phyloP scores from a whole-genome alignment of 768 basidiomycete species.

The Trametes cingulata region DNA sequence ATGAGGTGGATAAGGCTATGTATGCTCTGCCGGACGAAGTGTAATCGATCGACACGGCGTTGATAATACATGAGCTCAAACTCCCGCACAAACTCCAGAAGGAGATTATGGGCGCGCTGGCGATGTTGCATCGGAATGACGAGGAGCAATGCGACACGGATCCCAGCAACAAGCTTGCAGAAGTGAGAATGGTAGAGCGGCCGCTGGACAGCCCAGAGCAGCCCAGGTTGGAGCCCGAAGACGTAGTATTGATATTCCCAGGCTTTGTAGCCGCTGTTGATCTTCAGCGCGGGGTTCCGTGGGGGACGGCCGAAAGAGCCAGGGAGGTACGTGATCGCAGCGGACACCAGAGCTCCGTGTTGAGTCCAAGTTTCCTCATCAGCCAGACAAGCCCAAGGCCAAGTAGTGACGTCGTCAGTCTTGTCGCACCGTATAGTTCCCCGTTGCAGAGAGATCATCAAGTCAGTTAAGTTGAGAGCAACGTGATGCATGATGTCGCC shows the following conservation, averaged over 20 bases:
- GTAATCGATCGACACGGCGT: conserved; percentile 27
- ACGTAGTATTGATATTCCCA: conserved; percentile 30
- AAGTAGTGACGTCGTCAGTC: conserved; percentile 26
- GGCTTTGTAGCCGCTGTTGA: conserved; percentile 37
- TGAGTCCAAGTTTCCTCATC: conserved; percentile 32
- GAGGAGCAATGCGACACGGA: conserved; percentile 25
- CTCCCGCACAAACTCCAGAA: conserved; percentile 34
- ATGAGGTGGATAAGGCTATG: conserved; percentile 36
- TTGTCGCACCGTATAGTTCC: conserved; percentile 27
- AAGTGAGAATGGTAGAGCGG: conserved; percentile 27
- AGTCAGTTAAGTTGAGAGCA: conserved; percentile 39
- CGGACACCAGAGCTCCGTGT: conserved; percentile 38
- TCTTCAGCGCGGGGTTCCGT: conserved; percentile 42
- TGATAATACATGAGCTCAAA: conserved; percentile 40
- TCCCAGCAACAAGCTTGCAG: conserved; percentile 29
- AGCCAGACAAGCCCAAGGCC: conserved; percentile 34
- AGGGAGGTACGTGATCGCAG: conserved; percentile 36
- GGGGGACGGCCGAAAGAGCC: conserved; percentile 44
- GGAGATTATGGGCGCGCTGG: conserved; percentile 24
- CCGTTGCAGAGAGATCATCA: conserved; percentile 36
- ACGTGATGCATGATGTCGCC: conserved; percentile 43
- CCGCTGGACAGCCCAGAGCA: conserved; percentile 28
- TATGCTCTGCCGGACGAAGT: conserved; percentile 35
- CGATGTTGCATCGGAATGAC: conserved; percentile 21
- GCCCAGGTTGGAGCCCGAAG: conserved; percentile 24